Percentiles rank a stretch among this genome's conserved stretches.
These are phyloP conservation scores for Byssochlamys sp. DNA, from an alignment of 2,329 filamentous ascomycete genomes.

Conservation along the genomic window DNA sequence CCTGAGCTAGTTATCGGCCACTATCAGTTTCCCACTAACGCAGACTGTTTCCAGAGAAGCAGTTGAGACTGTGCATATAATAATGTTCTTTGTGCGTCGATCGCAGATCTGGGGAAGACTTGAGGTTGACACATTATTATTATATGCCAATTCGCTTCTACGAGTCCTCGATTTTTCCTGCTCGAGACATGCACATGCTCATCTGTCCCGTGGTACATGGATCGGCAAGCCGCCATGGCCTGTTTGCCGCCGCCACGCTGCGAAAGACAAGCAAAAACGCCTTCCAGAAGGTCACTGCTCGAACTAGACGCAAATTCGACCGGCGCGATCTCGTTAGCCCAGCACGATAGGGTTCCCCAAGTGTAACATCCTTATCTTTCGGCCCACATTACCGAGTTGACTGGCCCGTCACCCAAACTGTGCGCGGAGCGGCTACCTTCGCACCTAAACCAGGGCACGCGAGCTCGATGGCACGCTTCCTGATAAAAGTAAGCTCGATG, in stretches of 20 bases:
- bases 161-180: no score
- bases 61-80: neutral
- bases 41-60: neutral
- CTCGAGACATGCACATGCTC: neutral
- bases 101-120: neutral
- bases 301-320: neutral
- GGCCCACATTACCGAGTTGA: neutral
- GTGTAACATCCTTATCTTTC: neutral
- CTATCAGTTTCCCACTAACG: neutral
- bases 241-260: neutral
- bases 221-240: neutral
- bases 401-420: neutral
- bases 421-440: neutral
- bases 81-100: neutral
- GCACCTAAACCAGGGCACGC: neutral
- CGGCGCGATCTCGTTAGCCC: neutral
- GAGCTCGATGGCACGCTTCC: neutral
- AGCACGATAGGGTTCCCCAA: neutral
- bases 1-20: neutral
- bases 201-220: neutral
- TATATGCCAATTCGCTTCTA: no score
- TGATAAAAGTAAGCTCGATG: neutral
- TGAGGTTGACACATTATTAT: neutral
- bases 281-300: neutral
- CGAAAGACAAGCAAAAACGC: neutral